Evolutionary conservation across 352 stramenopile species (phyloP), one percentile per base, ranked within the genome.

Genomic region (Phytophthora cryptogea): DNA sequence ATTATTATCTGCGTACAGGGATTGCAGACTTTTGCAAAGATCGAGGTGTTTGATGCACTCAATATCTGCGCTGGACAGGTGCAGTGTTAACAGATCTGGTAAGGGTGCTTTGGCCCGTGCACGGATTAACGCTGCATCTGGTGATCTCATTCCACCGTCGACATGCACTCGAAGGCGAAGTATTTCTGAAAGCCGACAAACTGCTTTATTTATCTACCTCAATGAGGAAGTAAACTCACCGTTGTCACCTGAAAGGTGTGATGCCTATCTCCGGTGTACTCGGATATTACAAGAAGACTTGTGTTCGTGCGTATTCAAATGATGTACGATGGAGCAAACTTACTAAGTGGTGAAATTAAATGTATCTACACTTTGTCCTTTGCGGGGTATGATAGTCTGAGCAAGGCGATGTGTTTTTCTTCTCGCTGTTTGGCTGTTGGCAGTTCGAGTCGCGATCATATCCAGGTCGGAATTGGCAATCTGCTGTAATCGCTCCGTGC

Each of bases 1-100:
- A 33, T 91, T 91, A 30, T 55, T 65, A 49, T 82, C 69, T 0
- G 54, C 67, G 61, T 91, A 88, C 2, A 91, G 53, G 13, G 78
- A 86, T 4, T 67, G 71, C 27, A 91, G 59, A 11, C 27, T 52
- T 16, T 51, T 45, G 37, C 80, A 89, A 10, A 63, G 6, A 2
- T 80, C 76, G 16, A 91, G 51, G 57, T 87, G 50, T 13, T 64
- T 71, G 20, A 91, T 59, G n/a, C 59, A 77, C 16, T 87, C 70
- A 28, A 91, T 61, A 28, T 77, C 63, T 5, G 79, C 69, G 35
- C 54, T 66, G 11, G 76, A 86, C 16, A 91, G 65, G 43, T 91
- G 79, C 16, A 89, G 66, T 23, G 49, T 76, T 40, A 81, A 47
- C 0, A 89, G 56, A 48, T 77, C 53, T 4, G 63, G 44, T 14